These are phyloP conservation scores for Leishmania gerbilli DNA, from an alignment of 208 protist genomes.

Conservation along the genomic window DNA sequence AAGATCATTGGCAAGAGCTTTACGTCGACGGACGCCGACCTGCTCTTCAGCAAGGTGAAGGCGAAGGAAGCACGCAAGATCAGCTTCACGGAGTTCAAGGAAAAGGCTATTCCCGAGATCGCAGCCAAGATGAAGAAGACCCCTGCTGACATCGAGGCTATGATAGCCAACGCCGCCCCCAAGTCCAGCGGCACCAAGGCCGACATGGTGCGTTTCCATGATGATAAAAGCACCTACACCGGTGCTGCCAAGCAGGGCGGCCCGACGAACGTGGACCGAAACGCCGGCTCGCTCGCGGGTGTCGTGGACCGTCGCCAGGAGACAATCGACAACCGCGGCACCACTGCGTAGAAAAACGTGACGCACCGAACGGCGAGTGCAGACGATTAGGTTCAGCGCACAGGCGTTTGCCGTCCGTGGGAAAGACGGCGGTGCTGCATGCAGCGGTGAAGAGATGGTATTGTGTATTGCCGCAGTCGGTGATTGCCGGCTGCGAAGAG, in stretches of 20 bases:
- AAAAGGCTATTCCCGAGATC: slow-evolving; percentile 81
- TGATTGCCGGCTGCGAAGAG: too few species aligned
- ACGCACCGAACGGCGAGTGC: too few species aligned
- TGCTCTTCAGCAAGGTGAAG: slow-evolving; percentile 93
- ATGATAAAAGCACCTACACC: slow-evolving; percentile 92
- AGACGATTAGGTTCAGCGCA: too few species aligned
- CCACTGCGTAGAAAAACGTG: slow-evolving; percentile 26
- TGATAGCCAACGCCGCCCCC: slow-evolving; percentile 51
- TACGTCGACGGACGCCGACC: slow-evolving; percentile 87
- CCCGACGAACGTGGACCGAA: slow-evolving; percentile 90
- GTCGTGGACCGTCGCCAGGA: slow-evolving; percentile 83
- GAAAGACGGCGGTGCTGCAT: too few species aligned
- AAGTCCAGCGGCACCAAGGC: slow-evolving; percentile 80
- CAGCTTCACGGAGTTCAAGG: slow-evolving; percentile 68
- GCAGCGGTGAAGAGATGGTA: too few species aligned
- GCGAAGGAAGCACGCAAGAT: slow-evolving; percentile 89
- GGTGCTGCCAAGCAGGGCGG: slow-evolving; percentile 89
- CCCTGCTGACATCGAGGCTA: slow-evolving; percentile 57
- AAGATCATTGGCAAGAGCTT: slow-evolving; percentile 92
- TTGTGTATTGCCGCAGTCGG: too few species aligned
- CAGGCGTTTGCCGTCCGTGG: too few species aligned
- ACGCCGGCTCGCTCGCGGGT: slow-evolving; percentile 77
- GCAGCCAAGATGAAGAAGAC: slow-evolving; percentile 88
- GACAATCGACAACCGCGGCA: slow-evolving; percentile 75
- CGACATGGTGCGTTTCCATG: slow-evolving; percentile 88